phyloP scores from a whole-genome alignment of 805 yeast species.

The Wickerhamomyces subpelliculosus region DNA sequence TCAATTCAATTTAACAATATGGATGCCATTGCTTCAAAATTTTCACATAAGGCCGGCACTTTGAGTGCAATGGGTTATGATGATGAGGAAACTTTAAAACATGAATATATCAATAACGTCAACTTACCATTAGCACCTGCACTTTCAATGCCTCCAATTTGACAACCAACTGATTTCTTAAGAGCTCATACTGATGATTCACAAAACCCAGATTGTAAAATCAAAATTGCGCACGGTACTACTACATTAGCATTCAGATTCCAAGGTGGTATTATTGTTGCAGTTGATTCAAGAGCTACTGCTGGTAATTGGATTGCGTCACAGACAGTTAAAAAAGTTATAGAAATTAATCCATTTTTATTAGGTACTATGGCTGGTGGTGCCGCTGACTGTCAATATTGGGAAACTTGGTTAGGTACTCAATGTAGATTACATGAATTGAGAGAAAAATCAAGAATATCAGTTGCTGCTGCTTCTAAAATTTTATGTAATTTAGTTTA shows the following conservation, averaged over 20 bases:
- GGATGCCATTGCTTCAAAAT: slow-evolving; percentile 19
- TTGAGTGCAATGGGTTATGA: slow-evolving; percentile 17
- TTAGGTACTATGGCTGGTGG: slow-evolving; percentile 99
- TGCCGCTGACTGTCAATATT: slow-evolving; percentile 98
- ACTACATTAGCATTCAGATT: slow-evolving; percentile 95
- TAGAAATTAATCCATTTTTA: slow-evolving; percentile 90
- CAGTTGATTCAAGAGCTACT: slow-evolving; percentile 97
- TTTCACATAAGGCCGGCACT: slow-evolving; percentile 10
- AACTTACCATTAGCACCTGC: slow-evolving; percentile 42
- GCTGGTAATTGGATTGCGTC: slow-evolving; percentile 98
- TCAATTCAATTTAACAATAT: slow-evolving; percentile 5
- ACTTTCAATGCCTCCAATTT: slow-evolving; percentile 71
- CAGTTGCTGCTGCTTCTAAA: slow-evolving; percentile 95
- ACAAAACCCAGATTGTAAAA: slow-evolving; percentile 85
- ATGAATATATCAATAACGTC: slow-evolving; percentile 29
- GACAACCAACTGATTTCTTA: slow-evolving; percentile 84
- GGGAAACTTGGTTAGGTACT: slow-evolving; percentile 99
- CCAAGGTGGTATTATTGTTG: slow-evolving; percentile 91
- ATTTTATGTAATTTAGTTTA: slow-evolving; percentile 86
- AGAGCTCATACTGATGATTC: slow-evolving; percentile 98
- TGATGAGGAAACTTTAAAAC: slow-evolving; percentile 23
- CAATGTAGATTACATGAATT: slow-evolving; percentile 94
- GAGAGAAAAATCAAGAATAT: slow-evolving; percentile 88
- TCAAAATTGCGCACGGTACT: slow-evolving; percentile 98
- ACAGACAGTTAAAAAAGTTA: slow-evolving; percentile 95